Base-by-base conservation (phyloP, 768 basidiomycete species). In the Mycena haematopus region DNA sequence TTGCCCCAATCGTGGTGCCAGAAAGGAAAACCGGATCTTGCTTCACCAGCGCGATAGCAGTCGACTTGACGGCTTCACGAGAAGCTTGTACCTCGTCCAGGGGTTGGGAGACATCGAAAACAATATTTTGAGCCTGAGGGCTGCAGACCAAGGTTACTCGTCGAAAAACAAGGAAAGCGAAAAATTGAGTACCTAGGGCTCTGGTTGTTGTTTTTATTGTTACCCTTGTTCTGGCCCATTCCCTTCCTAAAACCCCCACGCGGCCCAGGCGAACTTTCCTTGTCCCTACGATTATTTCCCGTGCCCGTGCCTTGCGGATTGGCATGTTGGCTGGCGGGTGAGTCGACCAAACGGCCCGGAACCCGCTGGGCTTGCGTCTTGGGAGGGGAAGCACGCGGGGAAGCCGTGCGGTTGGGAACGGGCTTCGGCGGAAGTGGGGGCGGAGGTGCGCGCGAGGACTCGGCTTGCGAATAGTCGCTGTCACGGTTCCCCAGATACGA, bases 1-100 rank as follows among this genome's bases (percentile, higher is more conserved):
- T 93, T 15, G 93, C 93, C 11, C 93, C 93, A 57, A 95, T 94
- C 33, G 93, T 95, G 14, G 90, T 89, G 17, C 93, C 93, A 47
- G 90, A 91, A 60, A 93, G 78, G 77, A 94, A 95, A 25, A 89
- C 84, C 19, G 92, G 79, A 62, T 95, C 93, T 66, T 94, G 92
- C 75, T 88, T 91, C 71, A 95, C 91, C 51, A 95, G 82, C 17
- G 93, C 93, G 56, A 95, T 95, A 3, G 93, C 92, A 0, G 93
- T 95, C n/a, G 91, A 91, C 72, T 92, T 92, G 69, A 93, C 90
- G 5, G 82, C 83, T 65, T 94, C 92, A 9, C 82, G 83, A 55
- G 87, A 81, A 9, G 92, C 90, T 71, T 91, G 88, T 42, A 93
- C 83, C 61, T 93, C 89, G 22, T 88, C 88, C 62, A 92, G 79